Evolutionary conservation across 441 rosid species (phyloP).

Genomic region (Biscutella laevigata): DNA sequence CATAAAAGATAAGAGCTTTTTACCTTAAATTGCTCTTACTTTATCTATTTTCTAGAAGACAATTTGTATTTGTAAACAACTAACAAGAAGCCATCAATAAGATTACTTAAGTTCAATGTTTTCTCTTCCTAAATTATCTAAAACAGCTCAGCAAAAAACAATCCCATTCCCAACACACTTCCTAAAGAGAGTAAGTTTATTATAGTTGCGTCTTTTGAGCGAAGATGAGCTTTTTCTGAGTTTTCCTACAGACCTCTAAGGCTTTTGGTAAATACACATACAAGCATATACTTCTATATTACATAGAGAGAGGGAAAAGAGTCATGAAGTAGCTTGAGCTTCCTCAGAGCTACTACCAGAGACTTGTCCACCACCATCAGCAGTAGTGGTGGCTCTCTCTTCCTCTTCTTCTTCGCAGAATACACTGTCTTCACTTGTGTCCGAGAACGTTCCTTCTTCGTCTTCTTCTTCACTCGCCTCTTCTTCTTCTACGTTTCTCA

Average conservation of each 20-base stretch:
- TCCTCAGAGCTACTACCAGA: slow-evolving; percentile 66
- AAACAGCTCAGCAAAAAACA: not conserved
- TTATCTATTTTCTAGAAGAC: no score
- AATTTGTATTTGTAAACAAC: no score
- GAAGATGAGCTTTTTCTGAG: no score
- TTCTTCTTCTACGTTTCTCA: slow-evolving; percentile 32
- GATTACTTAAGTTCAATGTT: no score
- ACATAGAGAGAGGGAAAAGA: slow-evolving; percentile 5
- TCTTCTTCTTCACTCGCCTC: slow-evolving; percentile 46
- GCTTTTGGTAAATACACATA: slow-evolving; percentile 18
- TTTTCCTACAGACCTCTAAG: no score
- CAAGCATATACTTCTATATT: slow-evolving; percentile 15
- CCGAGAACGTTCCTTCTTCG: slow-evolving; percentile 46
- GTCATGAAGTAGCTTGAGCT: slow-evolving; percentile 29
- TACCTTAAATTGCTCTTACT: no score
- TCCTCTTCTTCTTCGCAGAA: slow-evolving; percentile 60
- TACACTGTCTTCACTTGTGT: slow-evolving; percentile 61
- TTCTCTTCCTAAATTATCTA: not conserved
- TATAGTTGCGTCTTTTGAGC: no score
- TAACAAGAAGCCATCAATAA: no score
- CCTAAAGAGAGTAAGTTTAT: no score
- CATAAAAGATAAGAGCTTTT: no score
- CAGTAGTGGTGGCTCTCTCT: slow-evolving; percentile 31
- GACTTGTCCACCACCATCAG: slow-evolving; percentile 39
- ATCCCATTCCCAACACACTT: not conserved